Conservation (phyloP, 371 early-diverging fungal genomes). For the Gilbertella persicaria region DNA sequence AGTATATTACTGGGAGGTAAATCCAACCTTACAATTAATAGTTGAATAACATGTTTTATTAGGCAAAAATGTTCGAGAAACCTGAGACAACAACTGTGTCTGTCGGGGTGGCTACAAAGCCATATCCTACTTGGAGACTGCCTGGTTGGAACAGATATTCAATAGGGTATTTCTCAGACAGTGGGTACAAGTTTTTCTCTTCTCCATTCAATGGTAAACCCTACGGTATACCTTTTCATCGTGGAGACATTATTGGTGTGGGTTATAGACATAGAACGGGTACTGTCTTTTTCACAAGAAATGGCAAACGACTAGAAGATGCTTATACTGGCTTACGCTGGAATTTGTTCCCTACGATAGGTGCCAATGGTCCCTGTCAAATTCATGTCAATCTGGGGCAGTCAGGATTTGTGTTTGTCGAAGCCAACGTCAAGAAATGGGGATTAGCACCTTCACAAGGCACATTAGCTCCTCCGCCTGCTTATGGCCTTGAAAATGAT, state of each 20-base stretch:
- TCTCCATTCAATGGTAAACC: conserved; percentile 64
- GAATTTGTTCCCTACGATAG: conserved; percentile 66
- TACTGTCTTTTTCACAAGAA: conserved; percentile 76
- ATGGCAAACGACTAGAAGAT: conserved; percentile 66
- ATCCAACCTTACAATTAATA: too few species aligned
- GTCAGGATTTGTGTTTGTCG: conserved; percentile 69
- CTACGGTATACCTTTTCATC: conserved; percentile 62
- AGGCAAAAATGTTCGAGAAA: conserved; percentile 75
- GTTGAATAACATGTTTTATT: background rate
- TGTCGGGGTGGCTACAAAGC: conserved; percentile 70
- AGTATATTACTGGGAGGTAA: conserved; percentile 71
- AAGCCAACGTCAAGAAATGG: conserved; percentile 85
- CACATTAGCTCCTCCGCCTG: conserved; percentile 69
- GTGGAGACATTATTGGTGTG: conserved; percentile 79
- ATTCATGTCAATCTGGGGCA: conserved; percentile 66
- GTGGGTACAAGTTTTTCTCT: conserved; percentile 65
- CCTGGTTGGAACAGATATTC: conserved; percentile 79
- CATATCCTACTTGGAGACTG: conserved; percentile 67
- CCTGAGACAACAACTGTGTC: conserved; percentile 60
- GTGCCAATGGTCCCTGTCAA: conserved; percentile 67
- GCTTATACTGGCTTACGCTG: conserved; percentile 56
- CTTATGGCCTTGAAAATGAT: conserved; percentile 60
- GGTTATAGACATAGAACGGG: conserved; percentile 80
- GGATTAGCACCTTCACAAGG: conserved; percentile 76
- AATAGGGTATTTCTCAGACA: conserved; percentile 70